phyloP scores from a whole-genome alignment of 2,329 filamentous ascomycete genomes.

The Ceratocystis huliohia region DNA sequence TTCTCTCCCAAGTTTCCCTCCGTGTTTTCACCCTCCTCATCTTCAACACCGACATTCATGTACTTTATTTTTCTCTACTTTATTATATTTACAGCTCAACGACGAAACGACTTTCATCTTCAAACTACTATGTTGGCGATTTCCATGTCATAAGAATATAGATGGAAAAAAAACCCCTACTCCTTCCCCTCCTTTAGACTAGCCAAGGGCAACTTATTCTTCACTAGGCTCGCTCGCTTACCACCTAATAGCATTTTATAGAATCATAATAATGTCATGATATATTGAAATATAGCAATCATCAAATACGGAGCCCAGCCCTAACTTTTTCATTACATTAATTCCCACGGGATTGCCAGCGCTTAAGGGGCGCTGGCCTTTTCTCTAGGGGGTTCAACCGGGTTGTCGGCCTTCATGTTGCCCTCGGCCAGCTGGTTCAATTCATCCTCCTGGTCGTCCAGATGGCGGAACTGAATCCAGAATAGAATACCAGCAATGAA shows the following conservation, averaged over 20 bases:
- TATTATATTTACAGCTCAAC: constrained; percentile 3
- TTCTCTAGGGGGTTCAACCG: background rate
- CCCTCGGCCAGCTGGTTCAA: constrained; percentile 45
- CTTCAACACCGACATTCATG: background rate
- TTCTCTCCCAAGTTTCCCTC: background rate
- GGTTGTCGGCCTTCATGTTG: constrained; percentile 24
- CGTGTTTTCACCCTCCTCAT: background rate
- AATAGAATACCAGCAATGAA: constrained; percentile 52
- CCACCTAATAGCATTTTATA: background rate
- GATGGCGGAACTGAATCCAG: constrained; percentile 51
- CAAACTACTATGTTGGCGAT: background rate
- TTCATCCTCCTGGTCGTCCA: constrained; percentile 53
- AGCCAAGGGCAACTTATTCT: background rate
- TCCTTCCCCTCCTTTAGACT: background rate
- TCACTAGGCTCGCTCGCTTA: background rate
- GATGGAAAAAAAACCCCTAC: background rate
- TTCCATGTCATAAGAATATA: background rate
- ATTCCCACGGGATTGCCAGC: background rate
- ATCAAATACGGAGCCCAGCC: background rate
- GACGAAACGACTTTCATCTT: background rate
- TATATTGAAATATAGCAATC: background rate
- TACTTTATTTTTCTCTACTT: constrained; percentile 5
- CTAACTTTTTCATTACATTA: background rate
- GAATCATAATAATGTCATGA: background rate
- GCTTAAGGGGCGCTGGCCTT: background rate